Conservation (phyloP, 495 filamentous ascomycete species). For the Penicillium flavigenum region DNA sequence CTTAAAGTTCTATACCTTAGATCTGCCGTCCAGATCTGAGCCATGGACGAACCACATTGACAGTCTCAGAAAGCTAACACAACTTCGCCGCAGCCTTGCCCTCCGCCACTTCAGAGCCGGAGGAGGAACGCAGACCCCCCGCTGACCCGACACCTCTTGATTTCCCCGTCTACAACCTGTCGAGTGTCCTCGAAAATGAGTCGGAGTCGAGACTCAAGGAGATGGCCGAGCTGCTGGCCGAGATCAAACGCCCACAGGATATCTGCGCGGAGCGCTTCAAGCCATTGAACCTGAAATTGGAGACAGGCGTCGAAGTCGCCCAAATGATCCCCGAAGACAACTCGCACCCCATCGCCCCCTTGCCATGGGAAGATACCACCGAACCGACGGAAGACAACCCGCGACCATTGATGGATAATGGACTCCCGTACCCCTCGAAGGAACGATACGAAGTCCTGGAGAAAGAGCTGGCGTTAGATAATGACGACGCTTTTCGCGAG, state of each 20-base stretch:
- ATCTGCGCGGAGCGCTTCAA: conserved; percentile 50
- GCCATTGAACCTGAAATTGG: conserved; percentile 52
- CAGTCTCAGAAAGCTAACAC: background rate
- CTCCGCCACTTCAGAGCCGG: conserved; percentile 38
- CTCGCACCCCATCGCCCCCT: conserved; percentile 42
- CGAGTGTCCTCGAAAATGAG: conserved; percentile 26
- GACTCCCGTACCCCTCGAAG: conserved; percentile 45
- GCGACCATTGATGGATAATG: conserved; percentile 49
- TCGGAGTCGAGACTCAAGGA: conserved; percentile 32
- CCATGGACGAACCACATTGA: background rate
- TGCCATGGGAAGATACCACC: conserved; percentile 45
- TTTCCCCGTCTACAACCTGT: conserved; percentile 47
- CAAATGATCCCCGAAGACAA: conserved; percentile 45
- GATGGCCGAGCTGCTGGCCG: conserved; percentile 44
- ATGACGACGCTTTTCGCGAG: conserved; percentile 56
- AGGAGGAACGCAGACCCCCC: conserved; percentile 47
- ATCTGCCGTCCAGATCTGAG: background rate
- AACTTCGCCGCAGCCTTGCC: conserved; percentile 30
- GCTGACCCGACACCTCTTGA: conserved; percentile 48
- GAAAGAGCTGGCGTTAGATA: conserved; percentile 54
- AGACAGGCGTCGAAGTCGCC: conserved; percentile 41
- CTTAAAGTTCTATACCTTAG: background rate
- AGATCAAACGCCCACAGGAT: conserved; percentile 54
- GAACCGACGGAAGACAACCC: conserved; percentile 23
- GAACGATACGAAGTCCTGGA: conserved; percentile 49